Conservation (phyloP, 495 filamentous ascomycete species). For the Neurospora africana region DNA sequence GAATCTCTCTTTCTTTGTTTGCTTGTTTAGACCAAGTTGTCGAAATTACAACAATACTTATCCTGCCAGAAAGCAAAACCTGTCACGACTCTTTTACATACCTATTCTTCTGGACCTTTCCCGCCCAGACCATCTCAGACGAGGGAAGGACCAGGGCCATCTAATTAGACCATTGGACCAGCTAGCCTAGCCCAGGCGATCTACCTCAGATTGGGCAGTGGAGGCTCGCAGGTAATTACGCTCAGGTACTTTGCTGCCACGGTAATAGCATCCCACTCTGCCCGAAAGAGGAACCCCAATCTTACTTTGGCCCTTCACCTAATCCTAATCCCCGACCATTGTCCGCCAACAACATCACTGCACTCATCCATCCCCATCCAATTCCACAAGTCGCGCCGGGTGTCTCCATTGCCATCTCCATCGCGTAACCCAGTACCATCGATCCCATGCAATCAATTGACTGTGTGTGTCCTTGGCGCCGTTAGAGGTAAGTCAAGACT, state of each 20-base stretch:
- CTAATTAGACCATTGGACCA: background rate
- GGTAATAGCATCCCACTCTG: background rate
- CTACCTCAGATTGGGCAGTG: background rate
- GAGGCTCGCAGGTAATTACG: background rate
- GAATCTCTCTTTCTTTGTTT: background rate
- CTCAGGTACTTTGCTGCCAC: background rate
- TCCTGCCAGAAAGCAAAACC: background rate
- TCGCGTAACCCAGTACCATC: background rate
- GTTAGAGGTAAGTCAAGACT: background rate
- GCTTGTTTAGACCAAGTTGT: background rate
- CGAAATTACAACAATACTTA: background rate
- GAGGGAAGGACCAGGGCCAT: background rate
- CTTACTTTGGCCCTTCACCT: background rate
- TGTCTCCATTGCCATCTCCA: background rate
- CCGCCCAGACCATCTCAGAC: background rate
- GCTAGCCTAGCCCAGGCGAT: background rate
- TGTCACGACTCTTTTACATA: background rate
- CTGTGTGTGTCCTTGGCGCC: background rate
- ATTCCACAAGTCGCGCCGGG: background rate
- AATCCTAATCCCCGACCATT: background rate
- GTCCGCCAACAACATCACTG: background rate
- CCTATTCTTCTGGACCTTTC: background rate
- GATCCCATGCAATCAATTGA: background rate
- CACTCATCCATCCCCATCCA: background rate
- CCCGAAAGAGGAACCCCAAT: background rate